Percentiles rank a stretch among this genome's conserved stretches.
These are phyloP conservation scores for Moesziomyces globuligerus DNA, from an alignment of 1,284 basidiomycete species.

Conservation along the genomic window DNA sequence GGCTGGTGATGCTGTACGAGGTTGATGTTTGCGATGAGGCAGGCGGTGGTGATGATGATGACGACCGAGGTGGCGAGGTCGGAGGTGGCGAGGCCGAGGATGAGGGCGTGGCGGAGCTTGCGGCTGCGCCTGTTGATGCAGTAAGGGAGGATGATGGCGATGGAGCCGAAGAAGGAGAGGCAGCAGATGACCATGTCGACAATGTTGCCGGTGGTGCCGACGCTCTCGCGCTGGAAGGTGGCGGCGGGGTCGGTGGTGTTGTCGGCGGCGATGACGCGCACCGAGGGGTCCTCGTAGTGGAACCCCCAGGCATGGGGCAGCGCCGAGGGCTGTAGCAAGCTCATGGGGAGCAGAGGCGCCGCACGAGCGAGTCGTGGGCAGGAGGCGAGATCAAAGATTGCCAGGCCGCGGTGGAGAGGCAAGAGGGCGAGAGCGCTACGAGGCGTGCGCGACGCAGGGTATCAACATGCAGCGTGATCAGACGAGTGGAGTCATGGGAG, in stretches of 20 bases:
- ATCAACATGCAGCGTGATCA: slow-evolving; percentile 1
- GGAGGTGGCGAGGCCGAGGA: slow-evolving; percentile 58
- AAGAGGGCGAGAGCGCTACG: too few species aligned
- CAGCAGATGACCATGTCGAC: slow-evolving; percentile 59
- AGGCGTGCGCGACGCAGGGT: neutral
- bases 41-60: slow-evolving; percentile 51
- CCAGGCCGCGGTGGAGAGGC: too few species aligned
- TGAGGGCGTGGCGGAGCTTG: slow-evolving; percentile 59
- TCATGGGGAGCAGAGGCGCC: neutral
- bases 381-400: too few species aligned
- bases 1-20: slow-evolving; percentile 20
- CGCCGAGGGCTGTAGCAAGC: slow-evolving; percentile 4
- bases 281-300: slow-evolving; percentile 25
- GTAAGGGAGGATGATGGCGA: slow-evolving; percentile 61
- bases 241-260: slow-evolving; percentile 26
- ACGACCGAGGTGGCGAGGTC: slow-evolving; percentile 52
- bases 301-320: slow-evolving; percentile 1
- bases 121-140: slow-evolving; percentile 37
- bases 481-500: too few species aligned
- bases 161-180: slow-evolving; percentile 45
- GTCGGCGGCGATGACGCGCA: slow-evolving; percentile 12
- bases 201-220: slow-evolving; percentile 47
- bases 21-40: slow-evolving; percentile 44
- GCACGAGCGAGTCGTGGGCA: neutral
- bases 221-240: slow-evolving; percentile 39